Evolutionary conservation across 805 yeast genomes (phyloP), one percentile per base, ranked within the genome.

Genomic region (Blastobotrys terrestris): DNA sequence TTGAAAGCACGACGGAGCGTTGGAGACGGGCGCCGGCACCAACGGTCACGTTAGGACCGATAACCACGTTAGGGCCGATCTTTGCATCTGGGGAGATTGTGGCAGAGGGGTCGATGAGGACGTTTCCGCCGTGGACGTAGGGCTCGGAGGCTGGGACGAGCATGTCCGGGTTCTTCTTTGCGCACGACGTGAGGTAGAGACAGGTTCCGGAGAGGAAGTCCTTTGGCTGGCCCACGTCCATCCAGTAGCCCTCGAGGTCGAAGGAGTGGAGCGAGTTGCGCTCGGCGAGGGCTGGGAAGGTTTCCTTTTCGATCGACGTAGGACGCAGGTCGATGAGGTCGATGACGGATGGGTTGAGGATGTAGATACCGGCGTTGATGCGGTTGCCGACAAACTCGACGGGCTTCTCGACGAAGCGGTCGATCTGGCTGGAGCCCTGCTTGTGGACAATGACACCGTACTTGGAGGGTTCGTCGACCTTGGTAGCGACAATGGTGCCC

Each of bases 161-260:
- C 62, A 75, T 69, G 64, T 79, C 79, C 59, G 97, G 87, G 63
- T 75, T 69, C 75, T 84, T 88, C 82, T 86, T 86, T 65, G 92
- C 73, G 68, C 90, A 76, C 53, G 98, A 85, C 71, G 86, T 79
- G 72, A 94, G 80, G 80, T 91, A 94, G 60, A 92, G 78, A 64
- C 90, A 83, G 66, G 97, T 88, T 73, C 99, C 99, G 55, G 96
- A 84, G 61, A 94, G 76, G 84, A 90, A 94, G 76, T 94, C 99
- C 83, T 92, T 94, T 81, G 99, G 99, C 80, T 94, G 99, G 74
- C 99, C 99, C 63, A 94, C 97, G 74, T 94, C 99, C 99, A 94
- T 94, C 99, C 99, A 94, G 87, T 84, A 94, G 62, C 99, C 98
- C 79, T 94, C 97, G 69, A 94, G 83, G 74, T 94, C 99, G 68